Evolutionary conservation across 345 rosid species (phyloP).

Genomic region (Camelina sativa): DNA sequence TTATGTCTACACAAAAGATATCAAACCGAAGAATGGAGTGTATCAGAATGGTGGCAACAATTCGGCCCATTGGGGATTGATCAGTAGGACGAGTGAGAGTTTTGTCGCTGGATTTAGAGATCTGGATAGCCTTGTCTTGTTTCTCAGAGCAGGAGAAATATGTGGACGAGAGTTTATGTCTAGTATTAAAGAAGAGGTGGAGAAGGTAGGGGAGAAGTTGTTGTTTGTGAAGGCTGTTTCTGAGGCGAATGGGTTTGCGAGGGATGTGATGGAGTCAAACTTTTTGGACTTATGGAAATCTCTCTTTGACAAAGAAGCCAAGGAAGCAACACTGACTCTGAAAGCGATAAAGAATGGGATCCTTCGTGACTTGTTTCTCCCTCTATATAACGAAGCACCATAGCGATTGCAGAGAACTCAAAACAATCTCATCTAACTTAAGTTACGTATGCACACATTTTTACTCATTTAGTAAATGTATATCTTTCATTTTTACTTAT

Average conservation of each 20-base stretch:
- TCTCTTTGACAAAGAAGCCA: background rate
- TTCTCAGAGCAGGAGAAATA: background rate
- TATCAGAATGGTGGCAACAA: background rate
- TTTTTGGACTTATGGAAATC: background rate
- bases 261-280: background rate
- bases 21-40: background rate
- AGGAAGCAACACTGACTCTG: background rate
- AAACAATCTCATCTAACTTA: too few relatives aligned
- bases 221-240: background rate
- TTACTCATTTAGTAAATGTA: too few relatives aligned
- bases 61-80: background rate
- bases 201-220: background rate
- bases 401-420: too few relatives aligned
- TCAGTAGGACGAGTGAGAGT: background rate
- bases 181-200: background rate
- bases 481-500: too few relatives aligned
- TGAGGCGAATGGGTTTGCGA: background rate
- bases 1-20: background rate
- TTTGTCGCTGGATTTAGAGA: background rate
- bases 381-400: too few relatives aligned
- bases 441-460: too few relatives aligned
- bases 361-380: too few relatives aligned
- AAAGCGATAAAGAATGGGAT: too few relatives aligned
- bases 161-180: background rate
- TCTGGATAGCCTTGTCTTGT: background rate